Evolutionary conservation across 306 rosid genomes (phyloP), one percentile per base, ranked within the genome.

Genomic region (Cicer bijugum): DNA sequence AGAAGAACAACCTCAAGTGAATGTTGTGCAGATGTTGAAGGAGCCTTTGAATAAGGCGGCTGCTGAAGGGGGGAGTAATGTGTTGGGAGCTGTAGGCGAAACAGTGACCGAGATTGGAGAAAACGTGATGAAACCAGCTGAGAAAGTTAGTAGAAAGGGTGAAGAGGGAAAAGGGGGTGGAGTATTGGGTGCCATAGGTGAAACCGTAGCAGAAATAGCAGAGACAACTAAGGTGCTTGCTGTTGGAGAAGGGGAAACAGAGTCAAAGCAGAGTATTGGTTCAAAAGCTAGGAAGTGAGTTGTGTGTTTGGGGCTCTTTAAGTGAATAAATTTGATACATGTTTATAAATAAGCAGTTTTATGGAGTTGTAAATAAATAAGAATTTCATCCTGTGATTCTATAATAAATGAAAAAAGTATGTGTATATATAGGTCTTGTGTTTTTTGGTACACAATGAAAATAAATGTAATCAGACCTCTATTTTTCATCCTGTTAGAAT

Each of bases 121-220:
- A 8, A 75, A 51, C 17, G 60, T 84, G 67, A 9, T 38, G 5
- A 80, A 67, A 76, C 82, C 84, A 46, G 81, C 76, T 0, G 72
- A 74, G 75, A 77, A 23, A 50, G 85, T 62, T 53, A 64, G 57
- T 1, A 51, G 50, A 15, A n/a, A 53, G 9, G 43, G 60, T 38
- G 61, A 10, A 44, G 42, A 39, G 2, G 78, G 75, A 8, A 48
- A 37, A 20, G 80, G 12, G 12, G 80, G 74, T 6, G 83, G 85
- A 5, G 75, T 85, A 12, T 28, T 87, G 15, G 83, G 75, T 16
- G 89, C 91, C 46, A 69, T 89, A 42, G 93, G 89, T 1, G 98
- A 89, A 59, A 86, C 97, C 2, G 69, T 86, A 37, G 45, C 68
- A 6, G 97, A 89, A 80, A 86, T 88, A 4, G 96, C 91, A 0